Evolutionary conservation across 2,329 filamentous ascomycete genomes (phyloP).

Genomic region (Fusarium secorum): DNA sequence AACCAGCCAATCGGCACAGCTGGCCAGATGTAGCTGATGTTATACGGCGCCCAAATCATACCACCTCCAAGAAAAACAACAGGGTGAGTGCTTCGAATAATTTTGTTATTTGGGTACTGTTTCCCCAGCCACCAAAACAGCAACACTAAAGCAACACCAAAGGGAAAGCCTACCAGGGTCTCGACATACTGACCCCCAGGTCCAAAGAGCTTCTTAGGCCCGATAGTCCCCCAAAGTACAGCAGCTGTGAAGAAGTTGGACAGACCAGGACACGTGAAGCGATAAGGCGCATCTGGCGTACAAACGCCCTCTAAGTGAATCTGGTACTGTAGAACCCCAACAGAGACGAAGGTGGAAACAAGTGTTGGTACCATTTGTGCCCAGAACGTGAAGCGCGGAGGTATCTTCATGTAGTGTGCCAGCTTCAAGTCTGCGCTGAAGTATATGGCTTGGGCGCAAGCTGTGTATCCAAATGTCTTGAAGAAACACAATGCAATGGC

Average conservation of each 20-base stretch:
- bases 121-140: constrained; percentile 49
- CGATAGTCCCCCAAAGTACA: constrained; percentile 53
- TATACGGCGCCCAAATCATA: constrained; percentile 55
- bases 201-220: constrained; percentile 50
- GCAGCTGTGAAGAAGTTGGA: constrained; percentile 52
- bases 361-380: constrained; percentile 48
- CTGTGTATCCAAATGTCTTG: constrained; percentile 52
- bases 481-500: constrained; percentile 58
- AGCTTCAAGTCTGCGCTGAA: constrained; percentile 50
- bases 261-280: constrained; percentile 49
- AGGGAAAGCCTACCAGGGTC: constrained; percentile 50
- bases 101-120: constrained; percentile 43
- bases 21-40: constrained; percentile 55
- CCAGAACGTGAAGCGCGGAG: constrained; percentile 48
- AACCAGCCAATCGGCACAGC: constrained; percentile 57
- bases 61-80: constrained; percentile 53
- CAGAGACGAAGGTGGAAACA: constrained; percentile 46
- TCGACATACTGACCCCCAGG: constrained; percentile 47
- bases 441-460: constrained; percentile 47
- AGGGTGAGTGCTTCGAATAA: constrained; percentile 52
- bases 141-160: constrained; percentile 49
- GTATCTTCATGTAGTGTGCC: constrained; percentile 57
- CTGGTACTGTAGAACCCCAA: constrained; percentile 50
- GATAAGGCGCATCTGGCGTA: constrained; percentile 46
- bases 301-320: constrained; percentile 50